Evolutionary conservation across 345 rosid species (phyloP).

Genomic region (Raphanus sativus): DNA sequence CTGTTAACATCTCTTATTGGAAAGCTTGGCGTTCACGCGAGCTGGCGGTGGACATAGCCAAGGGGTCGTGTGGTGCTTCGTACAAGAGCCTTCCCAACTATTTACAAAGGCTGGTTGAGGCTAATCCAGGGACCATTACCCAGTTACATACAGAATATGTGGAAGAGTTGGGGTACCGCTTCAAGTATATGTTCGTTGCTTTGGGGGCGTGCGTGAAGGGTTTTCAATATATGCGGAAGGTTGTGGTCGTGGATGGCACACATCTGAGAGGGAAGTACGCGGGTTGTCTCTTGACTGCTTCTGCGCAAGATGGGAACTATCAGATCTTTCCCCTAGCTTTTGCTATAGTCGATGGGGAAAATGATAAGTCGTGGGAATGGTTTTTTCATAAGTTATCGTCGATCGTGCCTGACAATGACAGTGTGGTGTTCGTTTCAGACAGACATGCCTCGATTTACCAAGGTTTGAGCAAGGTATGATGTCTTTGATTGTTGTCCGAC

Average conservation of each 20-base stretch:
- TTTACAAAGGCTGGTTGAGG: not conserved
- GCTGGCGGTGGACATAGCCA: not conserved
- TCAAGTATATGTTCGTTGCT: not conserved
- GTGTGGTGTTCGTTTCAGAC: not conserved
- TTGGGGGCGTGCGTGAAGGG: not conserved
- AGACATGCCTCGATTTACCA: not conserved
- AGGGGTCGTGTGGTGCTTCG: not conserved
- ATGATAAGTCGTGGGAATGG: not conserved
- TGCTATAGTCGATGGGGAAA: not conserved
- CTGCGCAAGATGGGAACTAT: not conserved
- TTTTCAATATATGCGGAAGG: not conserved
- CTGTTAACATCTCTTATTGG: not conserved
- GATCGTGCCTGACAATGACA: not conserved
- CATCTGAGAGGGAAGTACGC: not conserved
- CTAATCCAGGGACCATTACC: not conserved
- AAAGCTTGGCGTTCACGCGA: not conserved
- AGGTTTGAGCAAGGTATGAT: not conserved
- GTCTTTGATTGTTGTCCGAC: too few relatives aligned
- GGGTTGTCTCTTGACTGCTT: not conserved
- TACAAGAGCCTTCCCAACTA: not conserved
- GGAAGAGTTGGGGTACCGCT: not conserved
- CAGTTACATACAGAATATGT: too few relatives aligned
- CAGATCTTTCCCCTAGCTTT: not conserved
- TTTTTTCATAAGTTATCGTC: not conserved
- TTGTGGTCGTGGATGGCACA: not conserved